Conservation (phyloP, 2,329 filamentous ascomycete species). For the Xylariales sp. region DNA sequence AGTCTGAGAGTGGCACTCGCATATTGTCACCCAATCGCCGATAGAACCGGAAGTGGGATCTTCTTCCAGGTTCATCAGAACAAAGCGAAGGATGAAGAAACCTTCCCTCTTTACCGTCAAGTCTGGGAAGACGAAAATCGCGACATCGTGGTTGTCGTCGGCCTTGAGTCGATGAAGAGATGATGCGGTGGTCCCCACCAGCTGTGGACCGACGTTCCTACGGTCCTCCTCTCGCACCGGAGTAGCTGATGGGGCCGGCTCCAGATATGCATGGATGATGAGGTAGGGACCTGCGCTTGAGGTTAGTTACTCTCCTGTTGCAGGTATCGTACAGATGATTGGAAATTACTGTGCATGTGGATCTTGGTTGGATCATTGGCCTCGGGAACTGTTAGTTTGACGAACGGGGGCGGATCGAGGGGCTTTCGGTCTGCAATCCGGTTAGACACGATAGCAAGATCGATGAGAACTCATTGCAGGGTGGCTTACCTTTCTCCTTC, state of each 20-base stretch:
- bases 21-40: conserved; percentile 29
- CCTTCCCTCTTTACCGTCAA: conserved; percentile 74
- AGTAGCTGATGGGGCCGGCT: conserved; percentile 26
- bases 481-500: conserved; percentile 9
- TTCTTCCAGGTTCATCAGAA: conserved; percentile 63
- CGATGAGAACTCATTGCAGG: too few relatives aligned
- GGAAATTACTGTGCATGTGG: too few relatives aligned
- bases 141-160: conserved; percentile 69
- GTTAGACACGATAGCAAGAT: too few relatives aligned
- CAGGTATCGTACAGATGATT: too few relatives aligned
- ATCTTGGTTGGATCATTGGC: too few relatives aligned
- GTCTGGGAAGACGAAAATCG: conserved; percentile 89
- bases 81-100: conserved; percentile 69
- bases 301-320: too few relatives aligned
- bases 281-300: not conserved
- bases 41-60: not conserved
- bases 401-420: conserved; percentile 80
- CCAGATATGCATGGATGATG: conserved; percentile 19
- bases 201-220: conserved; percentile 35
- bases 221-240: conserved; percentile 35
- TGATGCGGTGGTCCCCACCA: conserved; percentile 71
- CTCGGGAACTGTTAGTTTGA: conserved; percentile 60
- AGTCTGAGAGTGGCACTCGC: conserved; percentile 51
- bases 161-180: conserved; percentile 81
- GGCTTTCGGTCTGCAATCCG: conserved; percentile 67